Conservation (phyloP, 306 rosid species). For the Fragaria nilgerrensis region DNA sequence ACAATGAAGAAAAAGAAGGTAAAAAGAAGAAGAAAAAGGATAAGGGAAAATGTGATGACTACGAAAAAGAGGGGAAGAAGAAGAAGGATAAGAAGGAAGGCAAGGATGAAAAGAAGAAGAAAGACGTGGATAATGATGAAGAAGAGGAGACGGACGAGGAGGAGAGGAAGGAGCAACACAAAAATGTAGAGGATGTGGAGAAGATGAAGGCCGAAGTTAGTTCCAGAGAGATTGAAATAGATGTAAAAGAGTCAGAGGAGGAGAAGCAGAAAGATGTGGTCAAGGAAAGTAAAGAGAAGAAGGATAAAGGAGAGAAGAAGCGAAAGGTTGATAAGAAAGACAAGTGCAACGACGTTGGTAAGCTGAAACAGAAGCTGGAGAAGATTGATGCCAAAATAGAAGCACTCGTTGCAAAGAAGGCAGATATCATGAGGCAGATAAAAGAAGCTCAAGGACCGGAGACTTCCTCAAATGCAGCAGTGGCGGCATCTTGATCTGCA, state of each 20-base stretch:
- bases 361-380: constrained; percentile 60
- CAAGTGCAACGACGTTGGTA: constrained; percentile 41
- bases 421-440: constrained; percentile 50
- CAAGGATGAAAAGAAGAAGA: neutral
- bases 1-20: neutral
- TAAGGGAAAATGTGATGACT: neutral
- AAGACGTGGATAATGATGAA: constrained; percentile 14
- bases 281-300: constrained; percentile 25
- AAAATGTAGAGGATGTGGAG: constrained; percentile 17
- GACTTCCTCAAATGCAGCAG: constrained; percentile 16
- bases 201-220: constrained; percentile 7
- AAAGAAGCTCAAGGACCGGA: constrained; percentile 47
- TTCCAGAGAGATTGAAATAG: constrained; percentile 36
- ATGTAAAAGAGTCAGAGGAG: constrained; percentile 22
- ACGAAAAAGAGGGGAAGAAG: constrained; percentile 16
- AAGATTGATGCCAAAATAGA: constrained; percentile 52
- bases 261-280: constrained; percentile 23
- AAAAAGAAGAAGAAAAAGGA: constrained; percentile 10
- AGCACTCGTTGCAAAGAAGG: constrained; percentile 44
- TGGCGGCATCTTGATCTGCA: constrained; percentile 6
- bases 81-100: constrained; percentile 3
- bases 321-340: constrained; percentile 41
- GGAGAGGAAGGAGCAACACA: constrained; percentile 11
- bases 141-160: constrained; percentile 2
- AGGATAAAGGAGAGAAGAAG: constrained; percentile 49